Percentiles rank a stretch among this genome's conserved stretches.
Evolutionary conservation across 2,329 filamentous ascomycete genomes (phyloP).

Genomic region (Blumeriella jaapii): DNA sequence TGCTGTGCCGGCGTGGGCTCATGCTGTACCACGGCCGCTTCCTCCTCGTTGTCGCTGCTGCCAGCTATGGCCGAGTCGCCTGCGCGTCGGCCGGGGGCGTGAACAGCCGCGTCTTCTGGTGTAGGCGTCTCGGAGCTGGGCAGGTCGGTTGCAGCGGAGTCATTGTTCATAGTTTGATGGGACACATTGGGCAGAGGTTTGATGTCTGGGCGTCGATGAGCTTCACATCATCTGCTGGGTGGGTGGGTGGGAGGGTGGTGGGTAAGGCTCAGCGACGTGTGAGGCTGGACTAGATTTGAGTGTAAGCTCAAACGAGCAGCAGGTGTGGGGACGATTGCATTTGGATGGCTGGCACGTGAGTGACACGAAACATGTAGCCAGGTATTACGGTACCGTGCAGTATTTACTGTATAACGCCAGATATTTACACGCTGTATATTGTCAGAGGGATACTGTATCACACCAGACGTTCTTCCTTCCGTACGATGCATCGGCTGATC

Average conservation of each 20-base stretch:
- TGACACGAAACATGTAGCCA: too few relatives aligned
- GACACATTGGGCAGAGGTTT: constrained; percentile 9
- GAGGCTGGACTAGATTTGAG: background rate
- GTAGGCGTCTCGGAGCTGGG: constrained; percentile 14
- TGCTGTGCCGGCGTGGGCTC: constrained; percentile 19
- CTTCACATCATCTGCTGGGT: constrained; percentile 8
- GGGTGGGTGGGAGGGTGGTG: background rate
- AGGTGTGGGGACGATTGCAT: too few relatives aligned
- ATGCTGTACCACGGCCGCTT: constrained; percentile 6
- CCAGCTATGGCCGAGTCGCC: background rate
- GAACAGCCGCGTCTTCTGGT: background rate
- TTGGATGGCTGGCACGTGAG: too few relatives aligned
- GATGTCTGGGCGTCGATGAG: background rate
- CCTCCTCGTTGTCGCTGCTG: background rate
- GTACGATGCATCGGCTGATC: too few relatives aligned
- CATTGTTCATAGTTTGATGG: constrained; percentile 39
- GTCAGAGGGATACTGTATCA: too few relatives aligned
- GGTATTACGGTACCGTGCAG: too few relatives aligned
- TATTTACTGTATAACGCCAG: too few relatives aligned
- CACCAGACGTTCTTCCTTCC: too few relatives aligned
- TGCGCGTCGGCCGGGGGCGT: constrained; percentile 1
- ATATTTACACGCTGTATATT: too few relatives aligned
- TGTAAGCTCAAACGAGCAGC: too few relatives aligned
- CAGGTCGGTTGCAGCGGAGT: constrained; percentile 32
- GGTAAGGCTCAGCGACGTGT: background rate